Conservation (phyloP, 73 alveolate species). For the Effrenium voratum region DNA sequence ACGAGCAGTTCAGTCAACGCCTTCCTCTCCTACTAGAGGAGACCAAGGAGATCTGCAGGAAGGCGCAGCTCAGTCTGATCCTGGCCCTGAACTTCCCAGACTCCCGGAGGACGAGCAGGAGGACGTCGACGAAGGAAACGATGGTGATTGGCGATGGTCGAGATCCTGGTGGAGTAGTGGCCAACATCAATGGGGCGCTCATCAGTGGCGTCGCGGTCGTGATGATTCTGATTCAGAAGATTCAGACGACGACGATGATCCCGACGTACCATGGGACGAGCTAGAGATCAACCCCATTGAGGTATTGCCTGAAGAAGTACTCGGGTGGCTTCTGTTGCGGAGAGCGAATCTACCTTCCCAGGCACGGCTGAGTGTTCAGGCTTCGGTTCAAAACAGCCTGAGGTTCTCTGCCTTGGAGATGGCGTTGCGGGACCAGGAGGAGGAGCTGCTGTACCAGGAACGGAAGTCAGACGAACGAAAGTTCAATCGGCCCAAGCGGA, state of each 20-base stretch:
- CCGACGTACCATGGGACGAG: not conserved
- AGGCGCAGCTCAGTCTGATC: not conserved
- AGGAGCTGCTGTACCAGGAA: not conserved
- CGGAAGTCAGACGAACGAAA: not conserved
- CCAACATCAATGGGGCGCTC: not conserved
- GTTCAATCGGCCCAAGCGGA: not conserved
- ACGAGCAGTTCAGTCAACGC: not conserved
- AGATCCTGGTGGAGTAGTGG: too few species aligned
- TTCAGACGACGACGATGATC: not conserved
- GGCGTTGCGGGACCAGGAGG: not conserved
- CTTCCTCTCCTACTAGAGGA: not conserved
- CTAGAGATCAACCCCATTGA: not conserved
- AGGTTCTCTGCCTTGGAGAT: not conserved
- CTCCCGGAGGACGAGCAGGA: not conserved
- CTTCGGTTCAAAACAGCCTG: not conserved
- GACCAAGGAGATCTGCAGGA: not conserved
- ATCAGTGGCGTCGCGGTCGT: not conserved
- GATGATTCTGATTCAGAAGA: not conserved
- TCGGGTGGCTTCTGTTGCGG: constrained; percentile 27
- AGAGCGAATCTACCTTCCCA: not conserved
- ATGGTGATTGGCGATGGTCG: not conserved
- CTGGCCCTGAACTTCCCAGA: not conserved
- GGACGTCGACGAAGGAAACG: not conserved
- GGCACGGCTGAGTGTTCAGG: not conserved
- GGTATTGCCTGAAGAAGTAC: not conserved